A percentile compares a stretch with the other conserved stretches of the same genome.
phyloP scores from a whole-genome alignment of 1,284 basidiomycete genomes.

The Boletus semigastroideus region DNA sequence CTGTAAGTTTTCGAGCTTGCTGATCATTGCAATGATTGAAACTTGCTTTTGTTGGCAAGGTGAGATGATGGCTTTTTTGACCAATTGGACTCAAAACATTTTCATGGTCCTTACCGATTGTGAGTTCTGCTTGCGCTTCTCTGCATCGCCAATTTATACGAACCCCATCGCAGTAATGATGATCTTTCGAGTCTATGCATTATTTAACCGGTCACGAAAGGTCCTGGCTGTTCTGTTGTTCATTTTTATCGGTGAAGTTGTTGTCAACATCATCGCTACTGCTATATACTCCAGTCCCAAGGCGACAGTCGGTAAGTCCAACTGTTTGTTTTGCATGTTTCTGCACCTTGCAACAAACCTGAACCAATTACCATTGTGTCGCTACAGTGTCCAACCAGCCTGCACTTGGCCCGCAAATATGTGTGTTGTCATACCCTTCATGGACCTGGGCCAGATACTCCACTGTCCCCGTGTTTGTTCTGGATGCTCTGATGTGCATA shows the following conservation, averaged over 20 bases:
- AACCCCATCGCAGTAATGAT: conserved; percentile 5
- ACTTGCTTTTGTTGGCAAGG: not conserved
- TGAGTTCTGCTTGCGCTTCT: not conserved
- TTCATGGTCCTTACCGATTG: conserved; percentile 3
- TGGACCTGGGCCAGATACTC: no score
- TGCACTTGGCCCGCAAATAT: no score
- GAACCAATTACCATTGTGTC: not conserved
- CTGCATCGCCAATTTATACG: not conserved
- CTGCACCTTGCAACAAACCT: not conserved
- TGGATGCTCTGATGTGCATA: no score
- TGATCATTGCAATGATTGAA: not conserved
- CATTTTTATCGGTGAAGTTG: not conserved
- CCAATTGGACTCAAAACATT: not conserved
- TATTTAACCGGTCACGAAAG: conserved; percentile 1
- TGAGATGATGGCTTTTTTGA: not conserved
- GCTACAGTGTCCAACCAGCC: not conserved
- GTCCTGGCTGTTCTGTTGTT: conserved; percentile 6
- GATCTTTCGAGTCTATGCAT: conserved; percentile 12
- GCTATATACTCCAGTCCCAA: not conserved
- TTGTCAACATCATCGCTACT: not conserved
- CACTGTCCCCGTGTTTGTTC: no score
- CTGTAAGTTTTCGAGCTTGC: not conserved
- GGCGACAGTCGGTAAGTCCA: not conserved
- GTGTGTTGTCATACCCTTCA: no score
- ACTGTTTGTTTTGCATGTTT: not conserved